phyloP scores from a whole-genome alignment of 805 yeast genomes.

The Candida morakotiae region DNA sequence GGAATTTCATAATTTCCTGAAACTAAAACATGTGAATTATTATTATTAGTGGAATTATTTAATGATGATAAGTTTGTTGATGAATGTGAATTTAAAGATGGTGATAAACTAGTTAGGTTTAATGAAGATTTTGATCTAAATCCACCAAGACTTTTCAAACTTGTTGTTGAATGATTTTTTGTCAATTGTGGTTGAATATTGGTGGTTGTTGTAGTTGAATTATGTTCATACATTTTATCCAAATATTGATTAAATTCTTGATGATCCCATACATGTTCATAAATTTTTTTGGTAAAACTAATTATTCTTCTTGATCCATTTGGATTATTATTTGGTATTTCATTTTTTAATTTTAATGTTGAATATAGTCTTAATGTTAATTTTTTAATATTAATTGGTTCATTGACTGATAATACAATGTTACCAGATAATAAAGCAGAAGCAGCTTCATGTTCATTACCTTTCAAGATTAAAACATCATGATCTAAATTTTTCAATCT shows the following conservation, averaged over 20 bases:
- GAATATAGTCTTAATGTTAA: constrained; percentile 64
- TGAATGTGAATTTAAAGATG: constrained; percentile 22
- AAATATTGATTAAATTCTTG: constrained; percentile 48
- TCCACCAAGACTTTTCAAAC: constrained; percentile 23
- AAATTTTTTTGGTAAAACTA: constrained; percentile 58
- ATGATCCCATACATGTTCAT: constrained; percentile 77
- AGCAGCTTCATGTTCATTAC: constrained; percentile 71
- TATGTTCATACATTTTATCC: constrained; percentile 25
- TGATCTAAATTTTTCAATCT: constrained; percentile 65
- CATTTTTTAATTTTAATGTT: constrained; percentile 58
- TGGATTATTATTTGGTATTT: constrained; percentile 43
- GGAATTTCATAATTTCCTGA: constrained; percentile 90
- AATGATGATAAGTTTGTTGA: constrained; percentile 15
- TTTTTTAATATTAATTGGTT: constrained; percentile 66
- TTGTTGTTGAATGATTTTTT: constrained; percentile 39
- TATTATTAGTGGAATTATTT: constrained; percentile 5
- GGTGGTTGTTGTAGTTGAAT: constrained; percentile 9
- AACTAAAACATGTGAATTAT: constrained; percentile 37
- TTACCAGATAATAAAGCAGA: constrained; percentile 74
- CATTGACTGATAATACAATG: constrained; percentile 70
- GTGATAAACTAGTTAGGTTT: constrained; percentile 11
- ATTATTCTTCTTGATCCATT: constrained; percentile 33
- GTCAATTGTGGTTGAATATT: constrained; percentile 23
- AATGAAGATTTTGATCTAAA: constrained; percentile 33
- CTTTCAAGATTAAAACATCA: constrained; percentile 79